Evolutionary conservation across 768 basidiomycete species (phyloP), one percentile per base, ranked within the genome.

Genomic region (Boletus rubroflammeus): DNA sequence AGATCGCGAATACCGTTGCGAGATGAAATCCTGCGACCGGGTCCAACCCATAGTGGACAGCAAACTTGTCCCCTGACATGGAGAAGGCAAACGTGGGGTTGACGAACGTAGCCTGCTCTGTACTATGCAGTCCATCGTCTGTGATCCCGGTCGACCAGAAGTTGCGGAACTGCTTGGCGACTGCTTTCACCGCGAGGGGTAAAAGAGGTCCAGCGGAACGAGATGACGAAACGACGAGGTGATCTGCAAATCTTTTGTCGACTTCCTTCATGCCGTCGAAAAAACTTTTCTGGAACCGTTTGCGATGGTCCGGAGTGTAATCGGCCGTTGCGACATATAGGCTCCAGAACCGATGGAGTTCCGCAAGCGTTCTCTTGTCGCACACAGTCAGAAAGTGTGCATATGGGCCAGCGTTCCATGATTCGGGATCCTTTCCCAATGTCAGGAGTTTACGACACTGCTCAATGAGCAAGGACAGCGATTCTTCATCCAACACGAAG

Each of bases 31-130:
- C 70, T 3, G 56, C 51, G 4, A 71, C 49, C 11, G 69, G 65
- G 47, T 70, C 71, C 8, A 51, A 56, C 17, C 62, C 71, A 44
- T 67, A 72, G 36, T 69, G 71, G 3, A 69, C 60, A 19, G 63
- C 44, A 8, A 67, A 69, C 44, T 53, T 43, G 0, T 69, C 61
- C 17, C 62, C 53, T 2, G 59, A 47, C 14, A 41, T 13, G 21
- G 69, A 71, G 28, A 66, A 70, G 1, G 55, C 60, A 11, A 70
- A 71, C 10, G 69, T 72, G 1, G 69, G 69, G 19, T 72, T 70
- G 41, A 67, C 54, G 41, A 48, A 35, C 17, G 59, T 59, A 19
- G 63, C 51, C 13, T 35, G 52, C 2, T 56, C 58, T 3, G 39
- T 55, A 26, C 31, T 44, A 47, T 55, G 62, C 11, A 59, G 6